Evolutionary conservation across 2,329 filamentous ascomycete species (phyloP).

Genomic region (Lasiodiplodia gonubiensis): DNA sequence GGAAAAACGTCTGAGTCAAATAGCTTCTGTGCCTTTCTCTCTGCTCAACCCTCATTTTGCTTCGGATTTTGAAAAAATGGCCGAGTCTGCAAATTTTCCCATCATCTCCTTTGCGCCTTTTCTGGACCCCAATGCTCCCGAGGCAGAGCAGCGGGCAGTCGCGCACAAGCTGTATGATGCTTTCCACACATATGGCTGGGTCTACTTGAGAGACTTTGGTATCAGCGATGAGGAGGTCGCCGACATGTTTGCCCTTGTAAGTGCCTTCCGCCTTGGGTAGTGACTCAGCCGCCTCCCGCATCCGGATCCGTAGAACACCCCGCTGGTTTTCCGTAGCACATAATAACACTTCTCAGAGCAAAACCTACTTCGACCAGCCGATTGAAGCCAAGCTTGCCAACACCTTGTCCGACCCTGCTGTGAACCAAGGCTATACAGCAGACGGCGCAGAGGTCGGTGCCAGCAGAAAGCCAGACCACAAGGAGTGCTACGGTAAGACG

Average conservation of each 20-base stretch:
- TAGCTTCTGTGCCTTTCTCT: not conserved
- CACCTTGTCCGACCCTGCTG: constrained; percentile 50
- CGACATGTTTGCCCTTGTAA: constrained; percentile 61
- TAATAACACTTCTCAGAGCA: constrained; percentile 33
- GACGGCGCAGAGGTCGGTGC: constrained; percentile 51
- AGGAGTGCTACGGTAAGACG: constrained; percentile 57
- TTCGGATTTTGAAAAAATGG: not conserved
- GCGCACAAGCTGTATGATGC: constrained; percentile 76
- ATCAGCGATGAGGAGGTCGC: constrained; percentile 66
- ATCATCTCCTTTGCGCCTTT: constrained; percentile 20
- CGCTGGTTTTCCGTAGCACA: not conserved
- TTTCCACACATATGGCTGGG: constrained; percentile 85
- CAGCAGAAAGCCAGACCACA: constrained; percentile 50
- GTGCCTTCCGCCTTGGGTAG: not conserved
- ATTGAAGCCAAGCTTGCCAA: constrained; percentile 47
- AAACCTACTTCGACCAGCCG: constrained; percentile 47
- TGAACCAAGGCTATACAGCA: constrained; percentile 56
- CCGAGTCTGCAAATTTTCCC: constrained; percentile 20
- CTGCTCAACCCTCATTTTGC: not conserved
- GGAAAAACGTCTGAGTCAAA: not conserved
- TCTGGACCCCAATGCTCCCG: constrained; percentile 14
- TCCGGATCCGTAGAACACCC: not conserved
- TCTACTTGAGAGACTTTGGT: constrained; percentile 82
- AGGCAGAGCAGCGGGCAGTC: constrained; percentile 63
- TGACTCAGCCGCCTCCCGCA: not conserved